Base-by-base conservation (phyloP, 768 basidiomycete genomes). In the Psilocybe cubensis region DNA sequence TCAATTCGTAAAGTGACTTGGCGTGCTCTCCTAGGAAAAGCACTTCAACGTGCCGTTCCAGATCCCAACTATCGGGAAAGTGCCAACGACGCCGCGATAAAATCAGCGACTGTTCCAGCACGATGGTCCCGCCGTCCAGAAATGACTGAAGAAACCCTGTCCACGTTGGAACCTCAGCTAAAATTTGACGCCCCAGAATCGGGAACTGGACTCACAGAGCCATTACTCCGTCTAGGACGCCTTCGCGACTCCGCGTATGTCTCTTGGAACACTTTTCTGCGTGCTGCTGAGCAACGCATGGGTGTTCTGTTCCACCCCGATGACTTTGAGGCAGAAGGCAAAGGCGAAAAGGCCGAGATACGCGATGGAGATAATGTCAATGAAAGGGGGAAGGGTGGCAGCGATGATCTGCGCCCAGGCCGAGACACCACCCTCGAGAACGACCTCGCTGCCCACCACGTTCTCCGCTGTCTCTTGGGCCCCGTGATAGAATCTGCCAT, bases 1-100 rank as follows among this genome's bases (percentile, higher is more conserved):
- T 80, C 88, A 2, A 70, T 87, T 43, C 79, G 84, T 18, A 92
- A 92, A 66, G 82, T 91, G 44, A 82, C 84, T 10, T 92, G 87
- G 81, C 79, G 91, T 10, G 89, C 89, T 0, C 73, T 91, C 27
- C 71, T 91, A 1, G 62, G 60, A 21, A 64, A 51, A 11, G 58
- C 64, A 3, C 54, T 71, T 9, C 47, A 60, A 25, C 29, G 31
- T 20, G 54, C 58, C 3, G 48, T 21, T 6, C 55, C 60, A 6
- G 14, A 50, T 24, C 42, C 45, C 10, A 10, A 46, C 27, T 24
- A 41, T 6, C 28, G 35, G 46, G 20, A 20, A 27, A 27, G 20
- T 29, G n/a, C 41, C 28, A 27, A 21, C 12, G 21, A 41, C 40
- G 20, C 28, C 35, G 28, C 29, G 53, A 54, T 60, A 17, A 50